phyloP scores from a whole-genome alignment of 148 eudicot genomes.

The Cornus controversa region DNA sequence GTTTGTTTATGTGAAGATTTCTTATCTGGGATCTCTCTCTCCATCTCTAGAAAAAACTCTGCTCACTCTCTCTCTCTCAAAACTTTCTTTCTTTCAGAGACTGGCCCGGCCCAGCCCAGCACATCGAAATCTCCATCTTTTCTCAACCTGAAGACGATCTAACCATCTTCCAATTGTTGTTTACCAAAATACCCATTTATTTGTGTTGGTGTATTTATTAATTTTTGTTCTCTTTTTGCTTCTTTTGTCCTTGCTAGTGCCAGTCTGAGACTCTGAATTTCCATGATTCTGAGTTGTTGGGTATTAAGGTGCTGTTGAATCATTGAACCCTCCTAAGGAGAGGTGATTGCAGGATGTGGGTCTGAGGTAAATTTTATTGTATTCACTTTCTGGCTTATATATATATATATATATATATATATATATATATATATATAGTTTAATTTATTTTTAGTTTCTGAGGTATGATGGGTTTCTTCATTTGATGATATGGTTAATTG shows the following conservation, averaged over 20 bases:
- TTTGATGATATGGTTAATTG: conserved; percentile 19
- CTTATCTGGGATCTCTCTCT: conserved; percentile 96
- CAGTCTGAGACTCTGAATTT: conserved; percentile 16
- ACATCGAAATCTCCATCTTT: conserved; percentile 82
- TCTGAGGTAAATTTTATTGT: conserved; percentile 51
- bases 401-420: no score
- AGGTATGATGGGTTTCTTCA: conserved; percentile 3
- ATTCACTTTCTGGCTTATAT: no score
- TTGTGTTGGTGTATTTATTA: conserved; percentile 14
- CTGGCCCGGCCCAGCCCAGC: conserved; percentile 87
- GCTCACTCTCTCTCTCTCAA: neutral
- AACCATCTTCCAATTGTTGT: conserved; percentile 43
- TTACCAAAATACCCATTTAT: conserved; percentile 31
- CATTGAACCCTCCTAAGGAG: conserved; percentile 46
- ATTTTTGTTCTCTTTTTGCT: conserved; percentile 14
- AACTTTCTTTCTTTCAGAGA: conserved; percentile 28
- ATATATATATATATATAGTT: no score
- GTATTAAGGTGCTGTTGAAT: conserved; percentile 27
- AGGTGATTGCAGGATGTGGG: conserved; percentile 54
- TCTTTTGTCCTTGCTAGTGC: conserved; percentile 13
- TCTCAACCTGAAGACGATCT: no score
- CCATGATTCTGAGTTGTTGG: conserved; percentile 23
- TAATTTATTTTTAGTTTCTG: conserved; percentile 13
- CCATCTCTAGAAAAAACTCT: conserved; percentile 21
- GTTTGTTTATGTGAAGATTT: conserved; percentile 91